Conservation (phyloP, 2,329 filamentous ascomycete species). For the Neonectria neomacrospora region DNA sequence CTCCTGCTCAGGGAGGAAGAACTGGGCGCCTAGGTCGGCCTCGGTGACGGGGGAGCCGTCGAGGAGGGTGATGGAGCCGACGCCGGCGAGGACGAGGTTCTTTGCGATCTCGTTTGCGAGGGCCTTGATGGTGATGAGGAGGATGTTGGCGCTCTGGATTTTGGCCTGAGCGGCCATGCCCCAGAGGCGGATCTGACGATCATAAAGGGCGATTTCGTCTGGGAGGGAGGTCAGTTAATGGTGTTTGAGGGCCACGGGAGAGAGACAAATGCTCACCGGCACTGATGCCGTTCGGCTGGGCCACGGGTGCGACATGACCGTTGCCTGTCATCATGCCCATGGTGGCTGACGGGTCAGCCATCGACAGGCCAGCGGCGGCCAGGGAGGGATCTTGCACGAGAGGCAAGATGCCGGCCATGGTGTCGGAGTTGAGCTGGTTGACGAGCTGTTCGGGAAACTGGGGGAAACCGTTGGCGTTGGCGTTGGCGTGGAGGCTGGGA, state of each 20-base stretch:
- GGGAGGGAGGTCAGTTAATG: conserved; percentile 26
- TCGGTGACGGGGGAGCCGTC: conserved; percentile 81
- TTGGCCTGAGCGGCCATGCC: conserved; percentile 94
- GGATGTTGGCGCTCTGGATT: conserved; percentile 88
- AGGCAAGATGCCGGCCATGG: conserved; percentile 41
- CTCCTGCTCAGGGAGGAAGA: conserved; percentile 78
- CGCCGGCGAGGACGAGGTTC: conserved; percentile 93
- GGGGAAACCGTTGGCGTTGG: conserved; percentile 33
- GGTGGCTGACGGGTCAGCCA: conserved; percentile 42
- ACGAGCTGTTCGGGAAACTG: conserved; percentile 38
- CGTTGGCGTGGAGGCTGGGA: conserved; percentile 25
- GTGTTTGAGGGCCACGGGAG: neutral
- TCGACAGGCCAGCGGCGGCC: conserved; percentile 39
- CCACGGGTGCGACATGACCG: conserved; percentile 39
- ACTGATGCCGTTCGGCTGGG: conserved; percentile 45
- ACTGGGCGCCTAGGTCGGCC: conserved; percentile 82
- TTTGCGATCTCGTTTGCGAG: conserved; percentile 96
- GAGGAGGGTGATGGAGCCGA: conserved; percentile 88
- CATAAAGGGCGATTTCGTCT: conserved; percentile 98
- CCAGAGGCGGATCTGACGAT: conserved; percentile 97
- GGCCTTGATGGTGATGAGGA: conserved; percentile 87
- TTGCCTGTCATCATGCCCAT: conserved; percentile 46
- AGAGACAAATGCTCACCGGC: conserved; percentile 45
- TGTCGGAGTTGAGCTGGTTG: conserved; percentile 38
- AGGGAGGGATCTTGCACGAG: conserved; percentile 44